A percentile compares a stretch with the other conserved stretches of the same genome.
Evolutionary conservation across 768 basidiomycete species (phyloP).

Genomic region (Stropharia rugosoannulata): DNA sequence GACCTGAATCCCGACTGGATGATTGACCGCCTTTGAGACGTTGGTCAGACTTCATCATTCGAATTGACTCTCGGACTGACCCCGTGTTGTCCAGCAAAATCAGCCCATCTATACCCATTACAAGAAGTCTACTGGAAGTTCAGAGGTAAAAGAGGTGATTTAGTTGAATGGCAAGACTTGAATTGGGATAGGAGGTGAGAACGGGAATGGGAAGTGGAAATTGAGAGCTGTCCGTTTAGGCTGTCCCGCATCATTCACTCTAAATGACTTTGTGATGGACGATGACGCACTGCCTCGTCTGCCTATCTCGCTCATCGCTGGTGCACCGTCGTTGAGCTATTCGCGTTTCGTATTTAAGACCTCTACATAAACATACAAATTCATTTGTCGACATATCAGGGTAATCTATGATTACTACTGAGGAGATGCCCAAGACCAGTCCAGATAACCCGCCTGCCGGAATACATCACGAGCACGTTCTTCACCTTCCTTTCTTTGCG

Average conservation of each 20-base stretch:
- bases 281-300: too few species aligned
- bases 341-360: too few species aligned
- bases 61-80: constrained; percentile 40
- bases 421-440: constrained; percentile 77
- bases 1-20: constrained; percentile 90
- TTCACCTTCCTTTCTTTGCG: constrained; percentile 43
- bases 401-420: background rate
- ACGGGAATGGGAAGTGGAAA: too few species aligned
- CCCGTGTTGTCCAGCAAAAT: constrained; percentile 76
- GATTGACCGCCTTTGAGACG: constrained; percentile 59
- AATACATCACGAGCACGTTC: constrained; percentile 43
- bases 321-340: too few species aligned
- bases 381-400: too few species aligned
- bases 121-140: background rate
- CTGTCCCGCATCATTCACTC: too few species aligned
- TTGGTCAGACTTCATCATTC: constrained; percentile 18
- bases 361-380: too few species aligned
- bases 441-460: constrained; percentile 47
- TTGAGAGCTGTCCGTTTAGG: too few species aligned
- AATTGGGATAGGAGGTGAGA: too few species aligned
- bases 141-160: background rate
- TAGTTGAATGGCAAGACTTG: too few species aligned
- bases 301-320: too few species aligned
- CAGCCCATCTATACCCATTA: constrained; percentile 79
- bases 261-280: too few species aligned